These are phyloP conservation scores for Hysterium pulicare DNA, from an alignment of 2,329 filamentous ascomycete genomes.

Conservation along the genomic window DNA sequence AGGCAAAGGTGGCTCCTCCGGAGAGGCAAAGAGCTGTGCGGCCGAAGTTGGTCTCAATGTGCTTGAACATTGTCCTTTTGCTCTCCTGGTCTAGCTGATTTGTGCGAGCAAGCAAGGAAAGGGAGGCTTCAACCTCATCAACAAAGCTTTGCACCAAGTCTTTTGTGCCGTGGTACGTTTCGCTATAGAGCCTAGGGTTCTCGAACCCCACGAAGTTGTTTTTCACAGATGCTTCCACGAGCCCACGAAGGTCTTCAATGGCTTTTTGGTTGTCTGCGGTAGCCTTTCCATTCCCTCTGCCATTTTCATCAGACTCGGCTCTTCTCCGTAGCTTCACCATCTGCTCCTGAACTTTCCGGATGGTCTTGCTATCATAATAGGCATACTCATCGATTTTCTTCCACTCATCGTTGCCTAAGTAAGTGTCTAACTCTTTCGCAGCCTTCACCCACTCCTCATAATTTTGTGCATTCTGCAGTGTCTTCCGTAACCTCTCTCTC, in stretches of 20 bases:
- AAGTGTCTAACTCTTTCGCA: conserved; percentile 74
- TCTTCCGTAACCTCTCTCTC: conserved; percentile 66
- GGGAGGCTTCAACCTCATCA: conserved; percentile 71
- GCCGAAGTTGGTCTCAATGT: conserved; percentile 85
- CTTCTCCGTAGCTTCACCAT: conserved; percentile 60
- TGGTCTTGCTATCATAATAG: conserved; percentile 85
- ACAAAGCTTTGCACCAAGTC: conserved; percentile 85
- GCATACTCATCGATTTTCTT: conserved; percentile 68
- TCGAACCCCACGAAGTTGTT: conserved; percentile 97
- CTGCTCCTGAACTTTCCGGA: conserved; percentile 73
- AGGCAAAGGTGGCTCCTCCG: conserved; percentile 90
- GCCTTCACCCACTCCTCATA: conserved; percentile 82
- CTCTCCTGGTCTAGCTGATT: conserved; percentile 65
- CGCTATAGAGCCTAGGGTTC: conserved; percentile 90
- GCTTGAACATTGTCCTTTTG: conserved; percentile 81
- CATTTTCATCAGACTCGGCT: conserved; percentile 55
- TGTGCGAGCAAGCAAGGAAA: conserved; percentile 67
- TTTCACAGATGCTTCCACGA: conserved; percentile 90
- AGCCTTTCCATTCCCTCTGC: conserved; percentile 23
- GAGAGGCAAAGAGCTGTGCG: conserved; percentile 90
- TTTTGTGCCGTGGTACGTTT: conserved; percentile 98
- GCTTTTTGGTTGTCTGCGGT: conserved; percentile 42
- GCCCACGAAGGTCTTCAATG: conserved; percentile 69
- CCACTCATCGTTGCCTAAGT: conserved; percentile 78
- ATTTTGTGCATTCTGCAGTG: conserved; percentile 66